Base-by-base conservation (phyloP, 2,329 filamentous ascomycete genomes). In the Sphaerostilbella broomeana region DNA sequence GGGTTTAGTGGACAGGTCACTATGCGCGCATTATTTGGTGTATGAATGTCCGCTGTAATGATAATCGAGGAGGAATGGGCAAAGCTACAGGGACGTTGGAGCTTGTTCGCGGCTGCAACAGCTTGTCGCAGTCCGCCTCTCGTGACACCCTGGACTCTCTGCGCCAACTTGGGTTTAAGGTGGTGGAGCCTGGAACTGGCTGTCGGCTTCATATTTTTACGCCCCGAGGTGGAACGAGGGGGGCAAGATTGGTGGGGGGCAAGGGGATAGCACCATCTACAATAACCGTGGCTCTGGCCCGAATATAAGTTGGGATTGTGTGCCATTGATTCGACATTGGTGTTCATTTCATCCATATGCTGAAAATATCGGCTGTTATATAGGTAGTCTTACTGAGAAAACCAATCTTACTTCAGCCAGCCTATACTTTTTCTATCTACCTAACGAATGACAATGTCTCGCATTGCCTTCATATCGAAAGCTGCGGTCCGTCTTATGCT, bases 121-220 rank as follows among this genome's bases (percentile, higher is more conserved):
- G 35, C 40, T 38, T 38, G 34, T 42, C 35, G 40, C 40, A 42
- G 24, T 11, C 34, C 38, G 34, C 40, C 40, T 38, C 40, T 26
- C 40, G 30, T 42, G 40, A 42, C 41, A 38, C 32, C 31, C 41
- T 34, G 18, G 16, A 21, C 31, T 32, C 30, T 13, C 10, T 4
- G 9, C 15, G 16, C 11, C 17, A 11, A 12, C 21, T 13, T 28
- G 12, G 25, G 27, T 27, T 18, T 21, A 22, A 37, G 20, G 36
- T 25, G 30, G 40, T 39, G 40, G 41, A 40, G 41, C 30, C 34
- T 22, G 31, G 30, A 38, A 25, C 20, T 5, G n/a, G 5, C 18
- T 19, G 31, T n/a, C n/a, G 40, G 30, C 27, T 16, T 31, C 33
- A 42, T 28, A 38, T 42, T 42, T 42, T 42, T 42, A 42, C 39